phyloP scores from a whole-genome alignment of 352 stramenopile species.

The Phytopythium delawarense region DNA sequence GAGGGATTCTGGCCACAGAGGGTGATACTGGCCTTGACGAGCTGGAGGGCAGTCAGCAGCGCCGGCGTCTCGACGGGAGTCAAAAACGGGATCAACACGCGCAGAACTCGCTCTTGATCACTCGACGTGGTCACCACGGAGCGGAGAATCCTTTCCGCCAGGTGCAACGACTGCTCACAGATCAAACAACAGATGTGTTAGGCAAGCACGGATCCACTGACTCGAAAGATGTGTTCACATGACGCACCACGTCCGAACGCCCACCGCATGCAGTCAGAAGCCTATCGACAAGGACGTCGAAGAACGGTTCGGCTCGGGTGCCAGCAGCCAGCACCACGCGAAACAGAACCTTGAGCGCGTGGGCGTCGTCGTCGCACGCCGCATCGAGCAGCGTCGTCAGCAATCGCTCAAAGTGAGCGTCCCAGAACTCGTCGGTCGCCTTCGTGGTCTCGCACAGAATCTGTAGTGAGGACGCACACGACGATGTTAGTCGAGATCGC shows the following conservation, averaged over 20 bases:
- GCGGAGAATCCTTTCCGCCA: conserved; percentile 46
- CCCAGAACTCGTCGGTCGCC: conserved; percentile 26
- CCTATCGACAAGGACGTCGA: conserved; percentile 52
- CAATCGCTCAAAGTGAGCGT: conserved; percentile 36
- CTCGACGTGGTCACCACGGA: conserved; percentile 26
- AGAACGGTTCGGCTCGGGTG: conserved; percentile 40
- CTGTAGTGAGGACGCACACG: conserved; percentile 12
- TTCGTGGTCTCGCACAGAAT: conserved; percentile 25
- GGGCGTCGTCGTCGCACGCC: conserved; percentile 38
- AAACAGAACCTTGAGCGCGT: conserved; percentile 52
- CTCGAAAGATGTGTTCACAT: neutral
- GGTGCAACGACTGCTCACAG: conserved; percentile 31
- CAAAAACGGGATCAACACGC: conserved; percentile 36
- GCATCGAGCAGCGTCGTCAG: conserved; percentile 41
- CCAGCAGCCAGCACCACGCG: conserved; percentile 37
- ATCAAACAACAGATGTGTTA: neutral
- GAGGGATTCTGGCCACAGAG: conserved; percentile 18
- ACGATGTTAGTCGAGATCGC: neutral
- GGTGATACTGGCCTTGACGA: conserved; percentile 45
- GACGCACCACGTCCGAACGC: conserved; percentile 40
- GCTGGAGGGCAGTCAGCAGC: conserved; percentile 44
- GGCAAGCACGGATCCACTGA: neutral
- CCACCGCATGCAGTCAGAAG: conserved; percentile 43
- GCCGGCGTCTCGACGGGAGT: conserved; percentile 29
- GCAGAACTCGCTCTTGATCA: conserved; percentile 31